Evolutionary conservation across 345 rosid species (phyloP).

Genomic region (Eutrema yunnanense): DNA sequence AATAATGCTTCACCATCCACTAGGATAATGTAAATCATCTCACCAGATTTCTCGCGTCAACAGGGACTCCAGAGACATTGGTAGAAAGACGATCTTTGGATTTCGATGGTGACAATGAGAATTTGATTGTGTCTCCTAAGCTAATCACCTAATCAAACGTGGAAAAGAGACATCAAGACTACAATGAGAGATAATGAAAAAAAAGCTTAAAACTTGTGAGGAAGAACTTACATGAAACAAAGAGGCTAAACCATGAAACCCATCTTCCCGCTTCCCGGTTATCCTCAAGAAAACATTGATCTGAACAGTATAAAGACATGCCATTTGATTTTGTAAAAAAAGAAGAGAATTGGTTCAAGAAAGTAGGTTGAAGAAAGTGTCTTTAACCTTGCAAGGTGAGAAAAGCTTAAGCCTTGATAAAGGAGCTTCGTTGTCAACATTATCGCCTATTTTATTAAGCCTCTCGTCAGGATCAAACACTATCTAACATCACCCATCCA

Average conservation of each 20-base stretch:
- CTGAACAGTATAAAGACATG: conserved; percentile 27
- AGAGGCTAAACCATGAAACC: conserved; percentile 93
- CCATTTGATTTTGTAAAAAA: background rate
- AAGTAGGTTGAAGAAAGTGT: background rate
- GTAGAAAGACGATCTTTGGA: conserved; percentile 70
- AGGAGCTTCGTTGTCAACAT: conserved; percentile 77
- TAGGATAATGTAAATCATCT: background rate
- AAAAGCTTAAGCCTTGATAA: conserved; percentile 86
- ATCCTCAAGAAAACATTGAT: conserved; percentile 92
- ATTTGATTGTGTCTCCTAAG: conserved; percentile 81
- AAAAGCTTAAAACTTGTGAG: background rate
- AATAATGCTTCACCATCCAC: background rate
- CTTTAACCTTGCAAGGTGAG: conserved; percentile 91
- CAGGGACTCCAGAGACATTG: conserved; percentile 78
- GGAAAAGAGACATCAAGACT: background rate
- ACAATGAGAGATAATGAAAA: background rate
- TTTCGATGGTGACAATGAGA: conserved; percentile 82
- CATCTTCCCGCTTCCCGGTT: conserved; percentile 78
- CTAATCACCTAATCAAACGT: conserved; percentile 58
- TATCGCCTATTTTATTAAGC: conserved; percentile 64
- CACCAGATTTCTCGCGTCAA: conserved; percentile 67
- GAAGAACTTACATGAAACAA: conserved; percentile 70
- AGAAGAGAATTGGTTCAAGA: conserved; percentile 23
- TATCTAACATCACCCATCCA: conserved; percentile 39
- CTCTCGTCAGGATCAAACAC: conserved; percentile 84